Conservation (phyloP, 139 green algal species). For the Chlorella sp. region DNA sequence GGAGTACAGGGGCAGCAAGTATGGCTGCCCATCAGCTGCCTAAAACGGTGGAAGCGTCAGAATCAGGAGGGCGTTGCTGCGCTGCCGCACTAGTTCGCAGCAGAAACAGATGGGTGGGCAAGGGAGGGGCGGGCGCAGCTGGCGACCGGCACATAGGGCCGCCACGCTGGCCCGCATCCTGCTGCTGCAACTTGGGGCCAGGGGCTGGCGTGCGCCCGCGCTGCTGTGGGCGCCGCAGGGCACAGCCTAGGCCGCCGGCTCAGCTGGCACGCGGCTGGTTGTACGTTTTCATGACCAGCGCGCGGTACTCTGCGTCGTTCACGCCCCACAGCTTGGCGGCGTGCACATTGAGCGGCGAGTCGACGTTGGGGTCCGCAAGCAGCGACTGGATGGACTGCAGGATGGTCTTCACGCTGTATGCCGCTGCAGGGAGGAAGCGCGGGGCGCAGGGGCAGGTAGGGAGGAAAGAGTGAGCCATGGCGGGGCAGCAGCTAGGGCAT, state of each 20-base stretch:
- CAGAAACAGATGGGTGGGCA: too few species aligned
- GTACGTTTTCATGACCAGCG: constrained; percentile 28
- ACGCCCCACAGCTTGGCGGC: constrained; percentile 78
- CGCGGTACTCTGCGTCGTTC: constrained; percentile 72
- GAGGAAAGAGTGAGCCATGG: too few species aligned
- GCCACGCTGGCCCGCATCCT: neutral
- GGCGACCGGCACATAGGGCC: neutral
- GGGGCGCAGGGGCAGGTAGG: neutral
- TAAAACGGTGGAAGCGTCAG: too few species aligned
- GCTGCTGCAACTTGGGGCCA: neutral
- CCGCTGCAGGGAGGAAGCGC: constrained; percentile 36
- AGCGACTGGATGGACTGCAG: constrained; percentile 83
- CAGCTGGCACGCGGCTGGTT: neutral
- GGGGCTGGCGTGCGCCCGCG: neutral
- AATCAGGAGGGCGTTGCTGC: too few species aligned
- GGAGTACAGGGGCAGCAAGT: too few species aligned
- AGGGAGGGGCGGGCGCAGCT: neutral
- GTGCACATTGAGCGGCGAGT: constrained; percentile 79
- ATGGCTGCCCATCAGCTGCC: too few species aligned
- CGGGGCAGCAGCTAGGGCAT: too few species aligned
- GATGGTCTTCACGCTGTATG: constrained; percentile 80
- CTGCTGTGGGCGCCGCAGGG: neutral
- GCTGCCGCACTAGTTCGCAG: too few species aligned
- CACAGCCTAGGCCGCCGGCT: neutral
- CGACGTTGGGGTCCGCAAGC: constrained; percentile 85